Evolutionary conservation across 768 basidiomycete genomes (phyloP).

Genomic region (Boletus sensibilis): DNA sequence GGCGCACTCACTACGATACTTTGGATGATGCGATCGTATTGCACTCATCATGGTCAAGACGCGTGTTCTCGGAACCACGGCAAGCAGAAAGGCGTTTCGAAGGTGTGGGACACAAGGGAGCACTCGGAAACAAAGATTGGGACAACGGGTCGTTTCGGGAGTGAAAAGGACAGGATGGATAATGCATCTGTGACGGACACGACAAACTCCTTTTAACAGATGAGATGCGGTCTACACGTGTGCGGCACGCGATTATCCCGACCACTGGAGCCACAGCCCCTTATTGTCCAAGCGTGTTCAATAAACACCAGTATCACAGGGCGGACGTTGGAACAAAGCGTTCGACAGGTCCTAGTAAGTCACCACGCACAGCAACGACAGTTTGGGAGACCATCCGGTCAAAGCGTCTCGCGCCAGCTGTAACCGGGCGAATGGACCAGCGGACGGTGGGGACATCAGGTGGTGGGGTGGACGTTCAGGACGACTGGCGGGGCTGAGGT

Average conservation of each 20-base stretch:
- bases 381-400: background rate
- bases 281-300: slow-evolving; percentile 17
- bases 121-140: background rate
- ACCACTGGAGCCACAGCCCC: slow-evolving; percentile 10
- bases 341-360: slow-evolving; percentile 2
- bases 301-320: background rate
- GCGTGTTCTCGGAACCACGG: slow-evolving; percentile 4
- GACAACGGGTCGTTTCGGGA: slow-evolving; percentile 1
- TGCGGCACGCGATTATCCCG: slow-evolving; percentile 32
- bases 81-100: background rate
- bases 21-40: slow-evolving; percentile 18
- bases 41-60: slow-evolving; percentile 8
- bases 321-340: slow-evolving; percentile 12
- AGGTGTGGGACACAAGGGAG: background rate
- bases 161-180: slow-evolving; percentile 11
- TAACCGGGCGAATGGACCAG: background rate
- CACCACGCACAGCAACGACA: background rate
- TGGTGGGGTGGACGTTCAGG: background rate
- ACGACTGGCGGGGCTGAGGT: background rate
- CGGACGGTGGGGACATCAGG: background rate
- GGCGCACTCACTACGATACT: slow-evolving; percentile 33
- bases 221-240: slow-evolving; percentile 34
- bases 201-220: slow-evolving; percentile 29
- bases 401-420: background rate
- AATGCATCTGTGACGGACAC: slow-evolving; percentile 23